Conservation (phyloP, 2,329 filamentous ascomycete genomes). For the Boeremia exigua region DNA sequence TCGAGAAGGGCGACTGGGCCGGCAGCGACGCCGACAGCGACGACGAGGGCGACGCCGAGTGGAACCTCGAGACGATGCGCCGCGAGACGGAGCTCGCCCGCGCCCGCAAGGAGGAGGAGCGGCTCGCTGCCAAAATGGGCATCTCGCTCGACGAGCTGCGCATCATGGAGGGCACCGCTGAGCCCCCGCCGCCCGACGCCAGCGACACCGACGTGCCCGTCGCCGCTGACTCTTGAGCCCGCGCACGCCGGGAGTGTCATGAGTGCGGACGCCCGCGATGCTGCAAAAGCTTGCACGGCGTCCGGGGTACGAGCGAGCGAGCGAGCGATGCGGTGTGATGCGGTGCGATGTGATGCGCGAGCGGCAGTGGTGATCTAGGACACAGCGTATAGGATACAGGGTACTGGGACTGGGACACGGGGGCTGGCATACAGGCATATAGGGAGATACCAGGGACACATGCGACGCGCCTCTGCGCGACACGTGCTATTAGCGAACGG, state of each 20-base stretch:
- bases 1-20: slow-evolving; percentile 95
- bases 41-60: slow-evolving; percentile 70
- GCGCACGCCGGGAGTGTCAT: not conserved
- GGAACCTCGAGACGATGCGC: slow-evolving; percentile 83
- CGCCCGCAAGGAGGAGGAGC: slow-evolving; percentile 78
- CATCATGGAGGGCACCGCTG: slow-evolving; percentile 15
- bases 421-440: no score
- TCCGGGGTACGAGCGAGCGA: no score
- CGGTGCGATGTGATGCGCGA: no score
- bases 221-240: slow-evolving; percentile 9
- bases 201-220: slow-evolving; percentile 5
- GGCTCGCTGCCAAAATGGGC: slow-evolving; percentile 48
- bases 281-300: slow-evolving; percentile 41
- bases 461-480: not conserved
- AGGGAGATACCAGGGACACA: no score
- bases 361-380: no score
- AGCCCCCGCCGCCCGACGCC: slow-evolving; percentile 13
- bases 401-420: no score
- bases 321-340: not conserved
- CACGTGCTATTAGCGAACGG: slow-evolving; percentile 12
- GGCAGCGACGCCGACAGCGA: slow-evolving; percentile 64
- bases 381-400: no score
- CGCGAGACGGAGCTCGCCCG: slow-evolving; percentile 81
- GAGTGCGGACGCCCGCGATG: slow-evolving; percentile 27
- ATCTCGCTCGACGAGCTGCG: slow-evolving; percentile 26